phyloP scores from a whole-genome alignment of 257 asterid genomes.

The Penstemon eatonii region DNA sequence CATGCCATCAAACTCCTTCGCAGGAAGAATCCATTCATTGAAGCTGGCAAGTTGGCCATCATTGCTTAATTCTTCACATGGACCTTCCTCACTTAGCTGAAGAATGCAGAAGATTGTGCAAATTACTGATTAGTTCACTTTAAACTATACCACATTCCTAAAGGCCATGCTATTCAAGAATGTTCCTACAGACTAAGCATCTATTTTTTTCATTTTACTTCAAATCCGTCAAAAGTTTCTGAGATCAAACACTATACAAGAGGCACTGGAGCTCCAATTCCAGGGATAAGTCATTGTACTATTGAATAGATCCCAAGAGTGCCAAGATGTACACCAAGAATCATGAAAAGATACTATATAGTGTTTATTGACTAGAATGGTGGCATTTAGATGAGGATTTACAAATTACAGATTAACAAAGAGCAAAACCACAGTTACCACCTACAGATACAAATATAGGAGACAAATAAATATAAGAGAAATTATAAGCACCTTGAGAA shows the following conservation, averaged over 20 bases:
- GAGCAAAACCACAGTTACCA: neutral
- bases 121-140: slow-evolving; percentile 4
- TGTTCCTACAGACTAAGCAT: slow-evolving; percentile 10
- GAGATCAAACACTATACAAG: too few relatives aligned
- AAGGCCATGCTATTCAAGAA: neutral
- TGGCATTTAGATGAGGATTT: neutral
- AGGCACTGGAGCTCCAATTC: too few relatives aligned
- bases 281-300: too few relatives aligned
- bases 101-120: slow-evolving; percentile 27
- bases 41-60: slow-evolving; percentile 90
- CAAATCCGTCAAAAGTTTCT: neutral
- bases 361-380: neutral
- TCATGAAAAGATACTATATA: neutral
- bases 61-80: slow-evolving; percentile 84
- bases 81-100: slow-evolving; percentile 98
- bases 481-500: slow-evolving; percentile 10
- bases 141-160: neutral
- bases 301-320: too few relatives aligned
- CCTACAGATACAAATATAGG: neutral
- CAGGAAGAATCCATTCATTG: slow-evolving; percentile 98
- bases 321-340: too few relatives aligned
- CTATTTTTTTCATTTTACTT: neutral
- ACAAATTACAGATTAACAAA: neutral
- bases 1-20: slow-evolving; percentile 97
- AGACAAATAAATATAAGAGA: neutral